Base-by-base conservation (phyloP, 768 basidiomycete species). In the Suillus discolor region DNA sequence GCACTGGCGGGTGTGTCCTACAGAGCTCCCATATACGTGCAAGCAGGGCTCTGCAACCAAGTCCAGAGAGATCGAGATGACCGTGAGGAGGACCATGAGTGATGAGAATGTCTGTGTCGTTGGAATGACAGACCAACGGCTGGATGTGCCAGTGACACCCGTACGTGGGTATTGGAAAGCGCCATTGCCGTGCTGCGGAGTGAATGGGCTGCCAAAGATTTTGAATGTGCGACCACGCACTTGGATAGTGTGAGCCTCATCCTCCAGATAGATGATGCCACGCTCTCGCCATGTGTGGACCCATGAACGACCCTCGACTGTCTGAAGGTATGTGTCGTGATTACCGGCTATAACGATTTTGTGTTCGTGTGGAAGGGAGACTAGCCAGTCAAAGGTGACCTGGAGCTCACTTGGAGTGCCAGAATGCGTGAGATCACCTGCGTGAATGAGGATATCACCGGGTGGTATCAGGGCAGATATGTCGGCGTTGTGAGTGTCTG, bases 331-430 rank as follows among this genome's bases (percentile, higher is more conserved):
- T 2, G 38, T n/a, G 59, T 83, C 82, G 70, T 82, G 83, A 65
- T 84, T 83, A 2, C 83, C 83, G 9, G 78, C 83, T 41, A 83
- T 77, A 65, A 81, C 75, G 23, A 83, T 44, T 61, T 83, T 84
- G 71, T 79, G 63, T 0, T 69, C 73, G 62, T 84, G 79, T 31
- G 81, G 75, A 31, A 77, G 77, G 15, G 59, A 63, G 62, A 47
- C 69, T 9, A 77, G 69, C 79, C 78, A 79, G 9, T 67, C 57
- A 2, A 83, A 72, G 18, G 71, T 72, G 13, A 65, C 64, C 42
- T 68, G 62, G 18, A 81, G 70, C 62, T 82, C 78, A 34, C 66
- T n/a, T 13, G 61, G 57, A 20, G 78, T 76, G 2, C 82, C 78
- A 4, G 75, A 77, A 25, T 77, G 69, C 11, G 81, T 80, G 41